phyloP scores from a whole-genome alignment of 2,329 filamentous ascomycete genomes.

The Ilyonectria mors-panacis region DNA sequence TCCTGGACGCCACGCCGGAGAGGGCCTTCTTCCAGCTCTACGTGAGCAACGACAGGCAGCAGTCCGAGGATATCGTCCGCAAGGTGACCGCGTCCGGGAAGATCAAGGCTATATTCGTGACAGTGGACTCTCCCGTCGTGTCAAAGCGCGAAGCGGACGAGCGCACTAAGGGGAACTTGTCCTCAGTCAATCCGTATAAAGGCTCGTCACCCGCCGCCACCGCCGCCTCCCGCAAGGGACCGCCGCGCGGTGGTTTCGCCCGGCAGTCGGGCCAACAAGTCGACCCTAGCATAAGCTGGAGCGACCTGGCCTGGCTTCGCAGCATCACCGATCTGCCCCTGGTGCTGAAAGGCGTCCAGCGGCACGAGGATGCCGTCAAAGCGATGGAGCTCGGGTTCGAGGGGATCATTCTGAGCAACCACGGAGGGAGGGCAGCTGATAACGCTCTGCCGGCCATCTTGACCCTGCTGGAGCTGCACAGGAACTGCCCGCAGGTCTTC shows the following conservation, averaged over 20 bases:
- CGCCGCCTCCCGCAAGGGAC: too few relatives aligned
- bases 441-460: constrained; percentile 69
- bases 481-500: constrained; percentile 72
- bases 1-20: too few relatives aligned
- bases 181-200: too few relatives aligned
- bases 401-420: constrained; percentile 79
- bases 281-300: constrained; percentile 72
- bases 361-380: constrained; percentile 74
- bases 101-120: too few relatives aligned
- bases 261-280: constrained; percentile 60
- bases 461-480: constrained; percentile 74
- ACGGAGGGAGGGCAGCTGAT: constrained; percentile 73
- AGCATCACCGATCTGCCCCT: constrained; percentile 64
- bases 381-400: constrained; percentile 65
- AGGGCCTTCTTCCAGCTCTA: too few relatives aligned
- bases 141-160: too few relatives aligned
- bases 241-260: constrained; percentile 67
- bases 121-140: too few relatives aligned
- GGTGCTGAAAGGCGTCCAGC: constrained; percentile 80
- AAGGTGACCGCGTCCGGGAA: too few relatives aligned
- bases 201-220: too few relatives aligned
- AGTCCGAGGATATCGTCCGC: too few relatives aligned
- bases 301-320: constrained; percentile 76
- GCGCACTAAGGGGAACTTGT: too few relatives aligned
- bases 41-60: too few relatives aligned